Percentiles rank a stretch among this genome's conserved stretches.
Evolutionary conservation across 345 rosid genomes (phyloP).

Genomic region (Ricinus communis): DNA sequence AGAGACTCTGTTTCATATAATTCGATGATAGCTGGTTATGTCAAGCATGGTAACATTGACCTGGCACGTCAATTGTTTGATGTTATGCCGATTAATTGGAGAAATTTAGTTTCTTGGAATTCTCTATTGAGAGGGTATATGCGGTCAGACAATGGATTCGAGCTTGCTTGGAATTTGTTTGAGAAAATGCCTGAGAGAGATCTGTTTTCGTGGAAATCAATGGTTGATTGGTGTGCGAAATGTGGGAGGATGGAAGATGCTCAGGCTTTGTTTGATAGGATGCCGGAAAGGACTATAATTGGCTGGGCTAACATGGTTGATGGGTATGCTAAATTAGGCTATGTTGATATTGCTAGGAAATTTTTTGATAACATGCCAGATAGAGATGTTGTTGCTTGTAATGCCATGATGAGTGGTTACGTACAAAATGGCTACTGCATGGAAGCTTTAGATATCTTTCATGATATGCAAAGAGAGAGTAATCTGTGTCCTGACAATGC

Average conservation of each 20-base stretch:
- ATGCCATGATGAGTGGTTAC: conserved; percentile 48
- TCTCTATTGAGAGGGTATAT: conserved; percentile 55
- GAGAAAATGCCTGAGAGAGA: conserved; percentile 55
- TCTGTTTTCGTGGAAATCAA: conserved; percentile 47
- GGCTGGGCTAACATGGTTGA: conserved; percentile 46
- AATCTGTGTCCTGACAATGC: conserved; percentile 33
- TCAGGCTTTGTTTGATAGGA: conserved; percentile 36
- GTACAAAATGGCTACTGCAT: conserved; percentile 28
- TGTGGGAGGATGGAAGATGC: conserved; percentile 44
- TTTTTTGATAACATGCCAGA: conserved; percentile 42
- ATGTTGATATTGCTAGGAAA: conserved; percentile 26
- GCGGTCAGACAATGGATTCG: conserved; percentile 35
- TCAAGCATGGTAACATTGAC: conserved; percentile 46
- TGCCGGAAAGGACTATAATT: conserved; percentile 46
- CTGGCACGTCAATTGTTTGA: conserved; percentile 48
- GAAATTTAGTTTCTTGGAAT: conserved; percentile 63
- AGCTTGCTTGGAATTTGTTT: conserved; percentile 45
- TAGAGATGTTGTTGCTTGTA: conserved; percentile 46
- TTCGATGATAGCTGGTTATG: conserved; percentile 51
- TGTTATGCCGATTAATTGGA: conserved; percentile 41
- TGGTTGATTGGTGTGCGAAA: conserved; percentile 42
- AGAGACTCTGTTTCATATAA: conserved; percentile 50
- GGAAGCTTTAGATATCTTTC: conserved; percentile 44
- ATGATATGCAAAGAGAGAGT: conserved; percentile 23
- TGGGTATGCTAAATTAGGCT: conserved; percentile 44